These are phyloP conservation scores for Cercospora sojina DNA, from an alignment of 2,329 filamentous ascomycete genomes.

Conservation along the genomic window DNA sequence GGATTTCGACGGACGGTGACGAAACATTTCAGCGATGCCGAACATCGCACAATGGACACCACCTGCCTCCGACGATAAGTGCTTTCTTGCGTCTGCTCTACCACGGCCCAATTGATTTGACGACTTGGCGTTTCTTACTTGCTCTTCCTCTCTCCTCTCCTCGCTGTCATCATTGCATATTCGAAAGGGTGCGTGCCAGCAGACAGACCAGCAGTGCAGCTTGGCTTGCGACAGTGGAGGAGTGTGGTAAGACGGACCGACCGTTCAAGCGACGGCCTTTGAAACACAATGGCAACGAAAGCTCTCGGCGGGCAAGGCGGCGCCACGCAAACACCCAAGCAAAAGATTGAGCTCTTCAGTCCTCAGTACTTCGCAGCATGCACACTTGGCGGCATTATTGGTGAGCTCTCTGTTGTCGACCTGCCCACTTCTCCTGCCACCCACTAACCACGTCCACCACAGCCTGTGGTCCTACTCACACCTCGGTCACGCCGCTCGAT, in stretches of 20 bases:
- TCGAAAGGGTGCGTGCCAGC: no score
- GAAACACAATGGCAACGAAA: slow-evolving; percentile 14
- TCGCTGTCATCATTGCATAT: neutral
- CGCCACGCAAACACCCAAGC: slow-evolving; percentile 60
- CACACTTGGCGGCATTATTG: slow-evolving; percentile 73
- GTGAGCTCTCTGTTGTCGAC: slow-evolving; percentile 43
- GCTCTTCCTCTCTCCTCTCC: neutral
- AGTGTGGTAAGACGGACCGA: no score
- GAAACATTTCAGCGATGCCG: neutral
- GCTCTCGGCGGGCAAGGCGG: slow-evolving; percentile 12
- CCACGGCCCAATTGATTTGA: neutral
- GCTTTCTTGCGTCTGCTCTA: neutral
- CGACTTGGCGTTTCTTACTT: neutral
- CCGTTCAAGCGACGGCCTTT: no score
- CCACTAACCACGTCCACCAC: neutral
- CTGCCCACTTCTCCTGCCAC: neutral
- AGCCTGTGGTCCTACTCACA: slow-evolving; percentile 73
- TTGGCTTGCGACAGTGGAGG: no score
- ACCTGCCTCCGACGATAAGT: slow-evolving; percentile 3
- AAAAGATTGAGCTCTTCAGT: slow-evolving; percentile 76
- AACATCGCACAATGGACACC: neutral
- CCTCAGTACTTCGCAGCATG: slow-evolving; percentile 81
- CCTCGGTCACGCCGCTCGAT: slow-evolving; percentile 82
- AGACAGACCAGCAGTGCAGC: no score
- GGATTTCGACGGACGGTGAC: slow-evolving; percentile 8